A percentile compares a stretch with the other conserved stretches of the same genome.
These are phyloP conservation scores for Posidonia oceanica DNA, from an alignment of 116 monocot species.

Conservation along the genomic window DNA sequence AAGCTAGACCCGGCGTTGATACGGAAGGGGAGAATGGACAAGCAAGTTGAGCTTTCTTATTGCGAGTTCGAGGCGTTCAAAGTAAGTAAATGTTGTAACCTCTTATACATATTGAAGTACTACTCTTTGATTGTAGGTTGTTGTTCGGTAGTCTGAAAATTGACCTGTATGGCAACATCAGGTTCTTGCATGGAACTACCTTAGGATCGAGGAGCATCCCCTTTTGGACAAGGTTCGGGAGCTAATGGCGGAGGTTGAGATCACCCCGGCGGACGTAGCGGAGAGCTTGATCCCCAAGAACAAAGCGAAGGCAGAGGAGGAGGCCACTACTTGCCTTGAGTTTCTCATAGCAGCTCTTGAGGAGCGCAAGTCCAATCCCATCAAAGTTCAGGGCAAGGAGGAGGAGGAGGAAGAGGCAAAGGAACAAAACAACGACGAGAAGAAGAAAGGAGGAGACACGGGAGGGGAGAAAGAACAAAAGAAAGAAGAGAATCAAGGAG, in stretches of 20 bases:
- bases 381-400: not conserved
- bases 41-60: constrained; percentile 11
- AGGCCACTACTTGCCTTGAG: not conserved
- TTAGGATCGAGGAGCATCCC: not conserved
- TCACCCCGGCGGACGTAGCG: constrained; percentile 12
- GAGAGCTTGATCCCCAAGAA: constrained; percentile 6
- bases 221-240: constrained; percentile 3
- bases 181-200: constrained; percentile 5
- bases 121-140: too few relatives aligned
- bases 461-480: not conserved
- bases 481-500: not conserved
- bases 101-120: not conserved
- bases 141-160: too few relatives aligned
- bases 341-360: not conserved
- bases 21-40: constrained; percentile 13
- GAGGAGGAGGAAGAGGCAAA: not conserved
- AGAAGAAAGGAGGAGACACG: not conserved
- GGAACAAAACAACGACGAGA: not conserved
- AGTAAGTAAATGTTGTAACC: not conserved
- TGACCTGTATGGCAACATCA: not conserved
- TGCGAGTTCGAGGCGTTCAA: constrained; percentile 9
- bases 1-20: constrained; percentile 7
- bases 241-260: constrained; percentile 2
- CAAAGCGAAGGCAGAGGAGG: not conserved
- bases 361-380: too few relatives aligned